These are phyloP conservation scores for Suhomyces kilbournensis DNA, from an alignment of 805 yeast species.

Conservation along the genomic window DNA sequence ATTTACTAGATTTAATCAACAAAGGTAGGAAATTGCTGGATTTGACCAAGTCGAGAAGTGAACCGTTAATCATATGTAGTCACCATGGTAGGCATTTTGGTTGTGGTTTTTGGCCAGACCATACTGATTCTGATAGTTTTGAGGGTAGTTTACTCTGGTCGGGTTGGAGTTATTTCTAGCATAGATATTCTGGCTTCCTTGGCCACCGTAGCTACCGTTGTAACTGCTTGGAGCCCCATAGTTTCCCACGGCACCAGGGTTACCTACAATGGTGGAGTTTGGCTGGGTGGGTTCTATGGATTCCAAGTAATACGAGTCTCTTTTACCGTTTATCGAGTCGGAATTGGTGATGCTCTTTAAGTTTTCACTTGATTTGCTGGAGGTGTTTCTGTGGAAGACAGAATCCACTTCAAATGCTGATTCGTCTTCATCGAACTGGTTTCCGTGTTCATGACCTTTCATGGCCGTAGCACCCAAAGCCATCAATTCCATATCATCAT, in stretches of 20 bases:
- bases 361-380: slow-evolving; percentile 2
- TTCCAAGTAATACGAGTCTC: slow-evolving; percentile 28
- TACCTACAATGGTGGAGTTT: slow-evolving; percentile 41
- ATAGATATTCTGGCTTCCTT: neutral
- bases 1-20: neutral
- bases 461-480: slow-evolving; percentile 71
- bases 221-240: slow-evolving; percentile 11
- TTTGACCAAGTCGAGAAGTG: neutral
- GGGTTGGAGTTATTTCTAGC: neutral
- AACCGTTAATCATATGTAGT: slow-evolving; percentile 2
- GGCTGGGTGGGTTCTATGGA: slow-evolving; percentile 42
- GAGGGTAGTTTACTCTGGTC: neutral
- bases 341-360: neutral
- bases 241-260: slow-evolving; percentile 29
- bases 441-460: slow-evolving; percentile 53
- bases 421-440: slow-evolving; percentile 28
- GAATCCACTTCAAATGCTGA: slow-evolving; percentile 31
- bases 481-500: slow-evolving; percentile 59
- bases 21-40: neutral
- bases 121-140: neutral
- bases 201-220: neutral
- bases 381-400: slow-evolving; percentile 4
- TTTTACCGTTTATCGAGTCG: slow-evolving; percentile 9
- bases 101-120: neutral
- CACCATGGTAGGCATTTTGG: slow-evolving; percentile 2